Evolutionary conservation across 116 monocot genomes (phyloP).

Genomic region (Dioscorea cayenensis): DNA sequence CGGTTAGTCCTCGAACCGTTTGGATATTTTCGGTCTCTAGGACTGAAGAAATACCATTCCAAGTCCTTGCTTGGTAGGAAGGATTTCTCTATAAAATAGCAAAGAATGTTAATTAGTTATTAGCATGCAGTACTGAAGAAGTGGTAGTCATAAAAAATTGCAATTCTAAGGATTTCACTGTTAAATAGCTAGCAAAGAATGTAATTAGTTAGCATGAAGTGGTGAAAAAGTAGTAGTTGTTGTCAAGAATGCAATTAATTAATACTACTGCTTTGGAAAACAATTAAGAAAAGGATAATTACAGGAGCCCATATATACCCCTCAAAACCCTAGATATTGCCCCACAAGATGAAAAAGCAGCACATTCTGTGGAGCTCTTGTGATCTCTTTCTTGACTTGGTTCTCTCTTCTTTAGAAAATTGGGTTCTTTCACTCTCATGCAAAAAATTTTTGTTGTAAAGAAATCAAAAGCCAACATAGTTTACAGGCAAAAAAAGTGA

Average conservation of each 20-base stretch:
- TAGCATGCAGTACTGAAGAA: neutral
- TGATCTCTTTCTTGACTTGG: conserved; percentile 31
- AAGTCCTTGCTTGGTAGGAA: conserved; percentile 66
- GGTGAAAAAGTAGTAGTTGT: no score
- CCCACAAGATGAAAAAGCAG: conserved; percentile 10
- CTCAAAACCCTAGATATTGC: conserved; percentile 7
- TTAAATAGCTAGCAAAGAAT: neutral
- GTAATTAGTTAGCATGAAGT: neutral
- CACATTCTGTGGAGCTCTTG: conserved; percentile 3
- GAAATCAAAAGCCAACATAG: neutral
- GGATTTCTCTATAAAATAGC: conserved; percentile 41
- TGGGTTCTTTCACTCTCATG: neutral
- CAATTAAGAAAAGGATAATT: neutral
- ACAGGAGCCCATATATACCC: neutral
- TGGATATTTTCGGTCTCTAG: conserved; percentile 60
- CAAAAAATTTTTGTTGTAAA: neutral
- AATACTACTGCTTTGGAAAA: neutral
- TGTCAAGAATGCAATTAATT: neutral
- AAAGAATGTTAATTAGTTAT: neutral
- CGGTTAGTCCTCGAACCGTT: conserved; percentile 64
- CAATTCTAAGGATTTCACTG: conserved; percentile 44
- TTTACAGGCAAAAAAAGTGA: neutral
- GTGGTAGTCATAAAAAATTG: no score
- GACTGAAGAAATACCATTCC: conserved; percentile 79
- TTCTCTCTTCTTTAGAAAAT: conserved; percentile 5